Percentiles rank a stretch among this genome's conserved stretches.
phyloP scores from a whole-genome alignment of 768 basidiomycete genomes.

The Dendrothele bispora region DNA sequence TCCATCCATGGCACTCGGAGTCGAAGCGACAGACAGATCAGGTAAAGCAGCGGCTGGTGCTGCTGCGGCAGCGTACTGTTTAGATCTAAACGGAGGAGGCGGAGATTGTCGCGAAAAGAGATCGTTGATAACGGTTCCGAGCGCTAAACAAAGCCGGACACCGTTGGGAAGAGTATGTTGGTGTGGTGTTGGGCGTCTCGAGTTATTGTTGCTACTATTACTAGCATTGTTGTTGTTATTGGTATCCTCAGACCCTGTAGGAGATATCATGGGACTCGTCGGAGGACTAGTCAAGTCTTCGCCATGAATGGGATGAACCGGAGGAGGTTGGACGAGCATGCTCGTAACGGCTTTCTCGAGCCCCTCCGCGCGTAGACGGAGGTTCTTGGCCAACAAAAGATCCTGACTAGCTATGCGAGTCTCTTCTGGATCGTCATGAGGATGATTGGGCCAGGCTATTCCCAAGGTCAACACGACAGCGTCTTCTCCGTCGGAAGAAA shows the following conservation, averaged over 20 bases:
- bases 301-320: slow-evolving; percentile 54
- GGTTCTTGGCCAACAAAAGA: slow-evolving; percentile 56
- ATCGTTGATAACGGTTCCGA: slow-evolving; percentile 80
- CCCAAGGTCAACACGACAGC: slow-evolving; percentile 47
- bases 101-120: slow-evolving; percentile 74
- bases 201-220: slow-evolving; percentile 27
- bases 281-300: slow-evolving; percentile 55
- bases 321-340: slow-evolving; percentile 81
- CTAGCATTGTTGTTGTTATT: too few species aligned
- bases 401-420: slow-evolving; percentile 58
- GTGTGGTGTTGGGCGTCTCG: too few species aligned
- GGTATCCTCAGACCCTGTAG: too few species aligned
- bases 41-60: slow-evolving; percentile 19
- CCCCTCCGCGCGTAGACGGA: slow-evolving; percentile 75
- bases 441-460: too few species aligned
- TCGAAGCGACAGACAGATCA: background rate
- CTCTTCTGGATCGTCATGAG: slow-evolving; percentile 59
- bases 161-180: slow-evolving; percentile 77
- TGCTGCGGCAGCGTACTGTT: slow-evolving; percentile 24
- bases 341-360: slow-evolving; percentile 80
- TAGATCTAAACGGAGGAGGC: slow-evolving; percentile 45
- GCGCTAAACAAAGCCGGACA: slow-evolving; percentile 72
- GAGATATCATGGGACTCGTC: slow-evolving; percentile 50
- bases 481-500: slow-evolving; percentile 64
- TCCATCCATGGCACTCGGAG: slow-evolving; percentile 5